A percentile compares a stretch with the other conserved stretches of the same genome.
Conservation (phyloP, 2,329 filamentous ascomycete species). For the Phyllosticta citriasiana region DNA sequence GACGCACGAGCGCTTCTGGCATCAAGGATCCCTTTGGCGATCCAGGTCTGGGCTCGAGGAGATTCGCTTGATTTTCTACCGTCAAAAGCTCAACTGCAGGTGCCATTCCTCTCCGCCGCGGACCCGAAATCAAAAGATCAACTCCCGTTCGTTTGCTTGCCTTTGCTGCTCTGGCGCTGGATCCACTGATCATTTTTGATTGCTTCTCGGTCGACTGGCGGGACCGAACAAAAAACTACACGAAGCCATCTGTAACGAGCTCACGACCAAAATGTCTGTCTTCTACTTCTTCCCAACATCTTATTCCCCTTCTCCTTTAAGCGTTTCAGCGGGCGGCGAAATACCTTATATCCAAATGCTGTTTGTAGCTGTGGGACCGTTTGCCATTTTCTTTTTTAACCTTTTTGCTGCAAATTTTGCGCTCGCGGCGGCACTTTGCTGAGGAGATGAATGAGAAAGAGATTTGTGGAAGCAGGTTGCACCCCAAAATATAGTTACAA, state of each 20-base stretch:
- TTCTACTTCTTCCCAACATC: not conserved
- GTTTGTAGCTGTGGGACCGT: not conserved
- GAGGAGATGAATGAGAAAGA: not conserved
- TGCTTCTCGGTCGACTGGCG: not conserved
- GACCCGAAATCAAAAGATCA: not conserved
- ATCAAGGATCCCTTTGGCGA: slow-evolving; percentile 25
- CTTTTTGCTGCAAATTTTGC: not conserved
- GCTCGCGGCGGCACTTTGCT: not conserved
- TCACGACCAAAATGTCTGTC: not conserved
- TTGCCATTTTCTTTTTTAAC: not conserved
- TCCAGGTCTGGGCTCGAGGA: slow-evolving; percentile 18
- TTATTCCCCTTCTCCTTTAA: not conserved
- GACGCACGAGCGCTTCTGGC: slow-evolving; percentile 4
- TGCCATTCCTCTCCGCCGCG: not conserved
- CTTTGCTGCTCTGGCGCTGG: not conserved
- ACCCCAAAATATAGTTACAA: no score
- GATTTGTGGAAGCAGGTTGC: not conserved
- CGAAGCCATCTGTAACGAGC: not conserved
- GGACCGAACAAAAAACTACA: not conserved
- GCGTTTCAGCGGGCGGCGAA: not conserved
- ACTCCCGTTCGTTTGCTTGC: not conserved
- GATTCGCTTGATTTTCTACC: not conserved
- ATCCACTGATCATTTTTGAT: not conserved
- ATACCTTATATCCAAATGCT: not conserved
- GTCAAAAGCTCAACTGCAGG: not conserved